phyloP scores from a whole-genome alignment of 768 basidiomycete genomes.

The Panus rudis region DNA sequence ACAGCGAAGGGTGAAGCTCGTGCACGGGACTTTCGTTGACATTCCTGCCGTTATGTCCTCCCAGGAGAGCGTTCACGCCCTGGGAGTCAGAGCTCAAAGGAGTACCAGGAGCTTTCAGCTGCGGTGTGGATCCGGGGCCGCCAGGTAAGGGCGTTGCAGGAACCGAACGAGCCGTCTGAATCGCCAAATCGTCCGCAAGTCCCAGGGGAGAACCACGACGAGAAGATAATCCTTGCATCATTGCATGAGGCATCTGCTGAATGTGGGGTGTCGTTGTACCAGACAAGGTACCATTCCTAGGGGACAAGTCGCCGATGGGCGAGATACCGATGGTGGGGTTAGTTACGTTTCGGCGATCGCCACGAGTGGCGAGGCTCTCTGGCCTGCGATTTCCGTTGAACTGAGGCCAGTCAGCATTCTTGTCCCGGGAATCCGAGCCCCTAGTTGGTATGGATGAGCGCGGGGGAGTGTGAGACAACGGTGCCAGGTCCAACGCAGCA shows the following conservation, averaged over 20 bases:
- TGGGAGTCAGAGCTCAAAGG: constrained; percentile 59
- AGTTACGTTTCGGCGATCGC: constrained; percentile 66
- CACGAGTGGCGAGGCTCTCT: constrained; percentile 46
- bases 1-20: constrained; percentile 69
- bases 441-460: constrained; percentile 51
- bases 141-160: constrained; percentile 71
- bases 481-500: constrained; percentile 89
- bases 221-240: constrained; percentile 40
- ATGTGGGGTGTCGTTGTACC: constrained; percentile 59
- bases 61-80: constrained; percentile 54
- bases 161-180: constrained; percentile 67
- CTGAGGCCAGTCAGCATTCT: constrained; percentile 92
- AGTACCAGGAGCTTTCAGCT: constrained; percentile 61
- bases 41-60: constrained; percentile 35
- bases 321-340: constrained; percentile 66
- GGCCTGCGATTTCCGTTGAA: constrained; percentile 62
- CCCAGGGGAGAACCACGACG: constrained; percentile 72
- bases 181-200: constrained; percentile 50
- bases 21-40: constrained; percentile 45
- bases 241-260: constrained; percentile 53
- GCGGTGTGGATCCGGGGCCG: constrained; percentile 38
- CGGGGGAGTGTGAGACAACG: constrained; percentile 76
- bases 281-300: constrained; percentile 38
- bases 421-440: constrained; percentile 48
- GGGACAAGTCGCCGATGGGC: constrained; percentile 46